Evolutionary conservation across 257 asterid species (phyloP).

Genomic region (Penstemon barbatus): DNA sequence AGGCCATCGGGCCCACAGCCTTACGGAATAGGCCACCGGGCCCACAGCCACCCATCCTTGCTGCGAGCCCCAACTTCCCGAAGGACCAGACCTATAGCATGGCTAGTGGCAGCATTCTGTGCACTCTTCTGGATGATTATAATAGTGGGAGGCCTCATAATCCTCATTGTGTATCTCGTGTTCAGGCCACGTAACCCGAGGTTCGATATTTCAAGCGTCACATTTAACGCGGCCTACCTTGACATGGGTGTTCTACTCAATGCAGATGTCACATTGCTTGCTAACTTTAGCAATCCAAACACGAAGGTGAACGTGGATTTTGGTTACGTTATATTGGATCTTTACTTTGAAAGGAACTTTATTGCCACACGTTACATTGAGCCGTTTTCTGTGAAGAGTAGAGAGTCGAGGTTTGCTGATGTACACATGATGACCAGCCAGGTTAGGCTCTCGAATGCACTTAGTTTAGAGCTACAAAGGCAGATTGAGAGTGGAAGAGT

Average conservation of each 20-base stretch:
- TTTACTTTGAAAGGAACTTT: conserved; percentile 46
- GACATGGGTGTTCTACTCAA: conserved; percentile 88
- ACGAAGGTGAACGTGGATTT: conserved; percentile 73
- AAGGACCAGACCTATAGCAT: conserved; percentile 57
- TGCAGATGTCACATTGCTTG: conserved; percentile 70
- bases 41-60: conserved; percentile 16
- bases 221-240: conserved; percentile 88
- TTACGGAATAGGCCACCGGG: conserved; percentile 14
- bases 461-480: conserved; percentile 47
- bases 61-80: conserved; percentile 34
- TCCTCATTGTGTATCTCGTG: conserved; percentile 70
- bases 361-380: conserved; percentile 61
- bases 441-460: conserved; percentile 53
- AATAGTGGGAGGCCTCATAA: conserved; percentile 65
- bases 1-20: background rate
- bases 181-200: conserved; percentile 76
- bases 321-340: conserved; percentile 57
- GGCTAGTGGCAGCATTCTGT: conserved; percentile 81
- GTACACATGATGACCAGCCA: conserved; percentile 77
- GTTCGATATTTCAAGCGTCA: conserved; percentile 67
- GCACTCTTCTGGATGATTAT: conserved; percentile 77
- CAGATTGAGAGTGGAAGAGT: conserved; percentile 68
- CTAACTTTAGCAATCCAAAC: conserved; percentile 90
- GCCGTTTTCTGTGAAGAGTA: conserved; percentile 55
- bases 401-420: conserved; percentile 53